These are phyloP conservation scores for Spathaspora gorwiae DNA, from an alignment of 805 yeast species.

Conservation along the genomic window DNA sequence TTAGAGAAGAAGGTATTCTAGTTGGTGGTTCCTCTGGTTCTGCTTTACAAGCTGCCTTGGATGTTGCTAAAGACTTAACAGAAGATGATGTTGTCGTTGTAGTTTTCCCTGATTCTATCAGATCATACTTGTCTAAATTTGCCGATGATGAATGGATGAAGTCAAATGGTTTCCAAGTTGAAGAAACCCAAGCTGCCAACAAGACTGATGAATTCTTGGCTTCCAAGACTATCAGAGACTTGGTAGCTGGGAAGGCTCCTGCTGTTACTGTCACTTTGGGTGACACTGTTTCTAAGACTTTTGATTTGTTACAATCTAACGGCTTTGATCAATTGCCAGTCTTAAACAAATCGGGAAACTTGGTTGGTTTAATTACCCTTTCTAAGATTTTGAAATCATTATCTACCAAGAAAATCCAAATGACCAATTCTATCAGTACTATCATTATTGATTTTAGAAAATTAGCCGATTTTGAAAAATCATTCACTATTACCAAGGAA, in stretches of 20 bases:
- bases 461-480: slow-evolving; percentile 61
- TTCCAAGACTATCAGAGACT: slow-evolving; percentile 53
- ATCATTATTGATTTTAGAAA: slow-evolving; percentile 73
- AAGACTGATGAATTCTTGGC: slow-evolving; percentile 41
- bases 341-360: slow-evolving; percentile 51
- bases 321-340: slow-evolving; percentile 88
- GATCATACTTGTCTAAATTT: slow-evolving; percentile 82
- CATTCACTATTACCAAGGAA: slow-evolving; percentile 55
- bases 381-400: slow-evolving; percentile 66
- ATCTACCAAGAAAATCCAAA: slow-evolving; percentile 54
- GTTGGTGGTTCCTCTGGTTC: slow-evolving; percentile 90
- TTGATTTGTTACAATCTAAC: slow-evolving; percentile 64
- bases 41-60: slow-evolving; percentile 74
- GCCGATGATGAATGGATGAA: slow-evolving; percentile 91
- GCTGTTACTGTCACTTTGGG: slow-evolving; percentile 66
- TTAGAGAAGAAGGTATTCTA: slow-evolving; percentile 78
- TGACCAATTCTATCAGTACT: slow-evolving; percentile 50
- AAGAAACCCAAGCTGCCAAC: slow-evolving; percentile 37
- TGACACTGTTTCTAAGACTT: slow-evolving; percentile 60
- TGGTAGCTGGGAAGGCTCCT: slow-evolving; percentile 63
- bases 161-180: slow-evolving; percentile 65
- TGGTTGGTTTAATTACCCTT: slow-evolving; percentile 72
- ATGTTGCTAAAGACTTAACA: slow-evolving; percentile 62
- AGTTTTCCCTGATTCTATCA: slow-evolving; percentile 79
- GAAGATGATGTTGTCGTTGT: slow-evolving; percentile 75